Conservation (phyloP, 805 yeast genomes). For the Kuraishia capsulata region DNA sequence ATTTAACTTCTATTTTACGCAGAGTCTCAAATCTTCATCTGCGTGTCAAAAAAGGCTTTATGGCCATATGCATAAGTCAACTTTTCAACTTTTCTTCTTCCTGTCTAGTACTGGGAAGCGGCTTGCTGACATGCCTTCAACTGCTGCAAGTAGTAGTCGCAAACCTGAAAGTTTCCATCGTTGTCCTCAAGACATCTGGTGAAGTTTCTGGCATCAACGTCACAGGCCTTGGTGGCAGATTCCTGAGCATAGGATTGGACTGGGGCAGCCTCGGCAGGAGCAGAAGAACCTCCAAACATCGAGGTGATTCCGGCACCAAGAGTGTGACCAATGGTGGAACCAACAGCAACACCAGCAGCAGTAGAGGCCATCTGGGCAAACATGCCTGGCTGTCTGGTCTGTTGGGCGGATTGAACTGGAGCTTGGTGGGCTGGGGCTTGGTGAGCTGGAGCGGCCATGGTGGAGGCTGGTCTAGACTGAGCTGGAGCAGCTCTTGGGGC, state of each 20-base stretch:
- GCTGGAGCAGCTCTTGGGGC: slow-evolving; percentile 40
- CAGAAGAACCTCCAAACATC: slow-evolving; percentile 74
- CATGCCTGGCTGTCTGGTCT: slow-evolving; percentile 68
- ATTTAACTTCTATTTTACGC: no score
- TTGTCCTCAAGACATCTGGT: slow-evolving; percentile 94
- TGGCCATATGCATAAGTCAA: neutral
- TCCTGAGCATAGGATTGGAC: slow-evolving; percentile 29
- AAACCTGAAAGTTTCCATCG: slow-evolving; percentile 91
- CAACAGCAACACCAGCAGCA: slow-evolving; percentile 99
- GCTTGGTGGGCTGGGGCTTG: slow-evolving; percentile 35
- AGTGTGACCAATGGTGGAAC: slow-evolving; percentile 95
- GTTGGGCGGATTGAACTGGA: slow-evolving; percentile 35
- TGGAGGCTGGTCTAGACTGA: slow-evolving; percentile 64
- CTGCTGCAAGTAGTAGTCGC: slow-evolving; percentile 96
- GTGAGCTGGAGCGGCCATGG: slow-evolving; percentile 60
- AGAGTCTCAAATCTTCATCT: no score
- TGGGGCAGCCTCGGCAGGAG: slow-evolving; percentile 33
- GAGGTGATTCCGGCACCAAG: slow-evolving; percentile 89
- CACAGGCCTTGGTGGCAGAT: slow-evolving; percentile 55
- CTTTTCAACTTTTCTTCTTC: no score
- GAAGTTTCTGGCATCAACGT: slow-evolving; percentile 87
- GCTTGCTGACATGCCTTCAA: slow-evolving; percentile 97
- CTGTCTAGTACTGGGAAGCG: slow-evolving; percentile 59
- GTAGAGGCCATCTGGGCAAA: slow-evolving; percentile 97
- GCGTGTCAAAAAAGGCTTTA: no score